Percentiles rank a stretch among this genome's conserved stretches.
phyloP scores from a whole-genome alignment of 1,139 yeast genomes.

The Taiozyma sp. region DNA sequence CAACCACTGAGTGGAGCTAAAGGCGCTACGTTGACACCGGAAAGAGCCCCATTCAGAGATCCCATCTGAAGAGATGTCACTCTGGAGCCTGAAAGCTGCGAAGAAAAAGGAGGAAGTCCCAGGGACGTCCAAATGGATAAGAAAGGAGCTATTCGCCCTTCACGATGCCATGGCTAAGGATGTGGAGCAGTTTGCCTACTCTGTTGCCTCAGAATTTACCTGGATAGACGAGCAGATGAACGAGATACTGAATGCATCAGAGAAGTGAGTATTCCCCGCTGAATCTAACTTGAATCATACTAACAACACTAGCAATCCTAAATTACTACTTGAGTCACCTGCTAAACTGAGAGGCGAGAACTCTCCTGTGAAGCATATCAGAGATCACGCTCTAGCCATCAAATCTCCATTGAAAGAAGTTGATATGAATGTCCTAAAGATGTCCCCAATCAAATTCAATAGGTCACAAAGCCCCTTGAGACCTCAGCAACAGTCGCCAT shows the following conservation, averaged over 20 bases:
- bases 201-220: constrained; percentile 32
- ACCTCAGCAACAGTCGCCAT: not conserved
- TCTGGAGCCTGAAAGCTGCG: constrained; percentile 25
- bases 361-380: constrained; percentile 28
- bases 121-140: constrained; percentile 42
- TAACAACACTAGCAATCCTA: constrained; percentile 23
- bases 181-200: constrained; percentile 33
- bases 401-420: constrained; percentile 19
- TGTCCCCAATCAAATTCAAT: constrained; percentile 17
- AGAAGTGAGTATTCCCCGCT: constrained; percentile 19
- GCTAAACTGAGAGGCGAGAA: constrained; percentile 24
- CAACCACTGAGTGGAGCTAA: not conserved
- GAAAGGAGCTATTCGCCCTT: constrained; percentile 31
- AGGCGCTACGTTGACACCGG: not conserved
- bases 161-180: constrained; percentile 27
- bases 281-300: constrained; percentile 1
- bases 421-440: constrained; percentile 11
- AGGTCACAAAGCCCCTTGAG: constrained; percentile 4
- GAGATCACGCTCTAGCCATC: constrained; percentile 13
- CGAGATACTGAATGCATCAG: constrained; percentile 22
- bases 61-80: constrained; percentile 14
- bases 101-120: constrained; percentile 26
- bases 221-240: constrained; percentile 35
- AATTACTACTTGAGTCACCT: constrained; percentile 27
- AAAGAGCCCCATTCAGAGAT: not conserved